Evolutionary conservation across 2,329 filamentous ascomycete genomes (phyloP).

Genomic region (Colletotrichum horii): DNA sequence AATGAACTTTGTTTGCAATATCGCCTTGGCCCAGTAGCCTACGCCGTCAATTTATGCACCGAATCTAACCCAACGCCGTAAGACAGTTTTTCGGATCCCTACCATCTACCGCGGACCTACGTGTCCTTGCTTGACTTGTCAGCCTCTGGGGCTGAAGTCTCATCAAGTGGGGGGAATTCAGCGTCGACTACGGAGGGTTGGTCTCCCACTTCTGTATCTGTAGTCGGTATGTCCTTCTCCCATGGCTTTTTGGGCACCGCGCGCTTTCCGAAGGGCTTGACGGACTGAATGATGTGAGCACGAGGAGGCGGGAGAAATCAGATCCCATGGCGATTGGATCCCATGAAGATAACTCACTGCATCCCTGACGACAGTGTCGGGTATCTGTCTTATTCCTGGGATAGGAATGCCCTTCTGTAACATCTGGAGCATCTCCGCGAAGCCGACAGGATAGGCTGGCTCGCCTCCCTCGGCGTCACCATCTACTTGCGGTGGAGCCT

Average conservation of each 20-base stretch:
- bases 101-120: neutral
- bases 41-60: neutral
- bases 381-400: conserved; percentile 87
- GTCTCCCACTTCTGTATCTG: neutral
- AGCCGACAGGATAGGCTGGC: conserved; percentile 80
- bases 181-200: conserved; percentile 33
- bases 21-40: neutral
- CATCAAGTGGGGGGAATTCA: conserved; percentile 36
- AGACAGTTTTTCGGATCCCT: neutral
- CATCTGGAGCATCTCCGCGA: conserved; percentile 84
- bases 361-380: conserved; percentile 76
- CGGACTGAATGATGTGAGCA: conserved; percentile 36
- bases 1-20: neutral
- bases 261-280: conserved; percentile 53
- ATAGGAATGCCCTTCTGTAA: conserved; percentile 84
- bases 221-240: conserved; percentile 63
- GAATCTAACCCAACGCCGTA: neutral
- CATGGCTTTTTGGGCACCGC: conserved; percentile 70
- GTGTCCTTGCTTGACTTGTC: neutral
- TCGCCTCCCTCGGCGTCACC: conserved; percentile 35
- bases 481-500: conserved; percentile 23
- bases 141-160: conserved; percentile 5
- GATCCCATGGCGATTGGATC: neutral
- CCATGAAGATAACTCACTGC: conserved; percentile 55
- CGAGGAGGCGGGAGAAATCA: neutral